Base-by-base conservation (phyloP, 768 basidiomycete genomes). In the Tylopilus sp. region DNA sequence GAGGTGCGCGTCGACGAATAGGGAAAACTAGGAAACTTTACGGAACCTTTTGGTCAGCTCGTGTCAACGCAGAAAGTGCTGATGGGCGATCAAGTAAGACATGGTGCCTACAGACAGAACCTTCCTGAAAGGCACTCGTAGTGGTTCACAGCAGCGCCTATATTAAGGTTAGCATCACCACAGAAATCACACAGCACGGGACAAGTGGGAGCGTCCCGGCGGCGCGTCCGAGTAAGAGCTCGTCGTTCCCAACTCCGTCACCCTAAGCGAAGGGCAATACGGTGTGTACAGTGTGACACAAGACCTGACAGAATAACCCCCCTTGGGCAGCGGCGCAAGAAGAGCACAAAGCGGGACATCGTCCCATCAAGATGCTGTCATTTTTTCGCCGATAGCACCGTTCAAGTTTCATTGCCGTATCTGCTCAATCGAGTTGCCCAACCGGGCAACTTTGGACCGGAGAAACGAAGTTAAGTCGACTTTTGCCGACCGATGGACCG, bases 381-480 rank as follows among this genome's bases (percentile, higher is more conserved):
- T 14, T 4, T 12, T 36, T 25, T 26, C 30, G 19, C 30, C 28
- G 29, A 36, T 43, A 41, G 25, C 34, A 14, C 40, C 56, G 41
- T 55, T 36, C n/a, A n/a, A n/a, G 19, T 25, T n/a, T 52, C 57
- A 43, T 60, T 55, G 37, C 38, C 24, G 45, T 24, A 46, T 14
- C 36, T 24, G n/a, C 26, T 22, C 29, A 2, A 28, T 19, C 29
- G 17, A 26, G 30, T 43, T 42, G 19, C 52, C 49, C 7, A 40
- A 48, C 31, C 0, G 6, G 58, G 58, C 28, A 56, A 61, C 8
- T 56, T 30, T 36, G 58, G n/a, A 45, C 58, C 48, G 34, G 49
- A 37, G 33, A 26, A 58, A 25, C 24, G 22, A n/a, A n/a, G 16
- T 6, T 30, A 14, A 17, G 34, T 3, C n/a, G 36, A 19, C n/a